Base-by-base conservation (phyloP, 2,329 filamentous ascomycete species). In the Zopfia rhizophila region DNA sequence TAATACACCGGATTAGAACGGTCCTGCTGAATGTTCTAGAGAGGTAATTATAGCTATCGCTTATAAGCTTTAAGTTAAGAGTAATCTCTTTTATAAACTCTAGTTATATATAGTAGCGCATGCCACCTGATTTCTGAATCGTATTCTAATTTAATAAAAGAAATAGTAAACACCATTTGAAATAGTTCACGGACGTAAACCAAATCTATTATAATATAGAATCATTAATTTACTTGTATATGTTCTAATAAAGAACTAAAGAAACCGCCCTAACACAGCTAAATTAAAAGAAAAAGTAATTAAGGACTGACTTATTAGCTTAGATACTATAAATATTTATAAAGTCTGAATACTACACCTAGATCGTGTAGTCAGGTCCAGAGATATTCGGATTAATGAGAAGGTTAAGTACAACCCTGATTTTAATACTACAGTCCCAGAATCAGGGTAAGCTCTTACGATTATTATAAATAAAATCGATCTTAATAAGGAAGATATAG, bases 21-120 rank as follows among this genome's bases (percentile, higher is more conserved):
- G 43, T 25, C 27, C 17, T 35, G 43, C 43, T n/a, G 38, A 47
- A 33, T 37, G 37, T 42, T 47, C 43, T 41, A 18, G 43, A 37
- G n/a, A 27, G 36, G 37, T 32, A 19, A 47, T 41, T 18, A 47
- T 41, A 14, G 5, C 24, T 27, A 42, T 13, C 7, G 25, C 38
- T 7, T 28, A n/a, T n/a, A n/a, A 28, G 22, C 10, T 37, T 23
- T 18, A 14, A 8, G 22, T 37, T 7, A 7, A 17, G n/a, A 21
- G n/a, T 14, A 17, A 24, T 8, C 33, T 37, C 10, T 18, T 18
- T 21, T 10, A 21, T n/a, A n/a, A n/a, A n/a, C n/a, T n/a, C n/a
- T n/a, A n/a, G n/a, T 18, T 21, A 7, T 24, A 44, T n/a, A 18
- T 44, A 4, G 23, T 38, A n/a, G 32, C 29, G 18, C 32, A 44